These are phyloP conservation scores for Eragrostis tef DNA, from an alignment of 202 grass and related monocot species.

Conservation along the genomic window DNA sequence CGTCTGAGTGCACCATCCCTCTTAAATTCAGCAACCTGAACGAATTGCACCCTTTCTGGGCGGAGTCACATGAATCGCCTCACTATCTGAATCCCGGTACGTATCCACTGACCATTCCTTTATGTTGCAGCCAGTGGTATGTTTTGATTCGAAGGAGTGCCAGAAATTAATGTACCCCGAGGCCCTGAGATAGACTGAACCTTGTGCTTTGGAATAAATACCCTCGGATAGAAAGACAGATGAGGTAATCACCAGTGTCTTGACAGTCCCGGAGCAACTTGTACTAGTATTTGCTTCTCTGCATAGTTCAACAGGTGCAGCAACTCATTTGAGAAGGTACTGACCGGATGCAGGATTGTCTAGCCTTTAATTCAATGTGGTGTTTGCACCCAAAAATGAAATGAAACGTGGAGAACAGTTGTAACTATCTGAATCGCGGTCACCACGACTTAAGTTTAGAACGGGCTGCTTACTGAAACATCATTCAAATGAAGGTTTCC, in stretches of 20 bases:
- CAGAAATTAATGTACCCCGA: slow-evolving; percentile 17
- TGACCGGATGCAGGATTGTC: not conserved
- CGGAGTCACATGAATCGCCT: slow-evolving; percentile 58
- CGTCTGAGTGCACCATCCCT: not conserved
- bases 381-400: not conserved
- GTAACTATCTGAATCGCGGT: not conserved
- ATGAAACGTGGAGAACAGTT: not conserved
- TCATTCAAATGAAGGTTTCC: not conserved
- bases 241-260: not conserved
- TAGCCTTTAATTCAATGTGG: not conserved
- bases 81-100: slow-evolving; percentile 9
- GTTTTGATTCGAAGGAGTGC: slow-evolving; percentile 32
- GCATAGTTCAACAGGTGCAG: not conserved
- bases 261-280: slow-evolving; percentile 17
- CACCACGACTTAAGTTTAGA: not conserved
- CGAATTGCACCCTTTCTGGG: slow-evolving; percentile 34
- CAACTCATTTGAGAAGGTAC: not conserved
- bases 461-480: not conserved
- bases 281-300: not conserved
- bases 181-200: slow-evolving; percentile 22
- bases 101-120: slow-evolving; percentile 16
- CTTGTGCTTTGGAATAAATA: slow-evolving; percentile 37
- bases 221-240: slow-evolving; percentile 4
- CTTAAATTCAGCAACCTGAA: slow-evolving; percentile 39
- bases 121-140: slow-evolving; percentile 9